A percentile compares a stretch with the other conserved stretches of the same genome.
phyloP scores from a whole-genome alignment of 345 rosid genomes.

The Citropsis articulata region DNA sequence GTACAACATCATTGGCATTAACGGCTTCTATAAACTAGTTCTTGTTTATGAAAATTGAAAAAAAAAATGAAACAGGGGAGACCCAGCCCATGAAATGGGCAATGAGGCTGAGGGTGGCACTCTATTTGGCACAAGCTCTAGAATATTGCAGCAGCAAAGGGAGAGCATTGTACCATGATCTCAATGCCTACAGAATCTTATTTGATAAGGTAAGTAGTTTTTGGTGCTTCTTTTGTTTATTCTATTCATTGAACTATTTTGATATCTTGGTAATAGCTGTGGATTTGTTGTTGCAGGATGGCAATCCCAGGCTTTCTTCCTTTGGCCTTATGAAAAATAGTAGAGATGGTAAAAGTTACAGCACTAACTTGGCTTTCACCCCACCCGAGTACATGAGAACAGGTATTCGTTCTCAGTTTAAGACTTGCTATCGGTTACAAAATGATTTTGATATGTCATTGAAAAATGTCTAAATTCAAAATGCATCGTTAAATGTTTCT shows the following conservation, averaged over 20 bases:
- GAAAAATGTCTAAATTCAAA: neutral
- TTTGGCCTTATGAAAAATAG: constrained; percentile 97
- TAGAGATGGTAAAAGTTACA: constrained; percentile 92
- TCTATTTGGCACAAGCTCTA: constrained; percentile 84
- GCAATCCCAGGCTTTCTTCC: constrained; percentile 87
- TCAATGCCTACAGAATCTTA: constrained; percentile 88
- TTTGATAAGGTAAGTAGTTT: constrained; percentile 68
- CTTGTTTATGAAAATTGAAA: too few species aligned
- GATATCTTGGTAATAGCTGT: neutral
- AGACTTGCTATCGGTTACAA: neutral
- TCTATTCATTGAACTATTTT: neutral
- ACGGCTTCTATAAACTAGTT: too few species aligned
- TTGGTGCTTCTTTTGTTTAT: neutral
- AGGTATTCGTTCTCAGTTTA: constrained; percentile 31
- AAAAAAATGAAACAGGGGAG: constrained; percentile 58
- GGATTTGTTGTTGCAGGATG: constrained; percentile 51
- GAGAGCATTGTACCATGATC: constrained; percentile 92
- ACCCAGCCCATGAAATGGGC: constrained; percentile 98
- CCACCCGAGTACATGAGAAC: constrained; percentile 94
- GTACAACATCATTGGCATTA: neutral
- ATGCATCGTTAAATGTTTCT: neutral
- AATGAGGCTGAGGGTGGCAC: constrained; percentile 91
- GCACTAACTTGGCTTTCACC: constrained; percentile 95
- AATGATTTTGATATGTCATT: neutral
- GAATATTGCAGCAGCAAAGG: constrained; percentile 88